phyloP scores from a whole-genome alignment of 2,329 filamentous ascomycete species.

The Penicillium sp. region DNA sequence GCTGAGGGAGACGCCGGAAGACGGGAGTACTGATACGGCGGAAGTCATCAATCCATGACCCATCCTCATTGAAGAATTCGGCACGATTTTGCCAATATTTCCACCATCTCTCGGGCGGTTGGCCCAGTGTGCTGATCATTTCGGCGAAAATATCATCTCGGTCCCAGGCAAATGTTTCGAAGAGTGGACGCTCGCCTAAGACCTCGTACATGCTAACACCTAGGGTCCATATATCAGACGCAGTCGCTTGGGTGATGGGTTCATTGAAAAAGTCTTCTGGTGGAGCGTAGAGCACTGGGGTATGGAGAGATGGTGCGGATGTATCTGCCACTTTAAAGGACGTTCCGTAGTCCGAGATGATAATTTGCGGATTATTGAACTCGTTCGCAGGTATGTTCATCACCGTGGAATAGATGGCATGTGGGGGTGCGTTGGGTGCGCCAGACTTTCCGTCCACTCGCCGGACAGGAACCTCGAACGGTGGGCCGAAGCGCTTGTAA shows the following conservation, averaged over 20 bases:
- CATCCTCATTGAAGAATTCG: slow-evolving; percentile 24
- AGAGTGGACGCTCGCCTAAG: slow-evolving; percentile 23
- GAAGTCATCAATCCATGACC: slow-evolving; percentile 21
- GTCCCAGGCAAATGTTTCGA: slow-evolving; percentile 25
- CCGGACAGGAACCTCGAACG: slow-evolving; percentile 15
- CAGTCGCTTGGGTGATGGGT: slow-evolving; percentile 12
- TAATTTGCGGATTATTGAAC: slow-evolving; percentile 19
- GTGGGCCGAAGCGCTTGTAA: slow-evolving; percentile 22
- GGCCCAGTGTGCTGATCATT: slow-evolving; percentile 25
- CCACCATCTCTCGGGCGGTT: slow-evolving; percentile 20
- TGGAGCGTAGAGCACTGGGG: slow-evolving; percentile 21
- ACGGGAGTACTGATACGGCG: slow-evolving; percentile 17
- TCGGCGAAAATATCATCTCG: slow-evolving; percentile 23
- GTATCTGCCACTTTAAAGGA: slow-evolving; percentile 23
- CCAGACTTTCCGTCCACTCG: slow-evolving; percentile 23
- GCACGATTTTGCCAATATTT: slow-evolving; percentile 17
- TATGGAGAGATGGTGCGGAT: slow-evolving; percentile 21
- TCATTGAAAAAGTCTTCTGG: slow-evolving; percentile 20
- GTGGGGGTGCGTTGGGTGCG: slow-evolving; percentile 20
- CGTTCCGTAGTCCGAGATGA: slow-evolving; percentile 28
- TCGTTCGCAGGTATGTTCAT: slow-evolving; percentile 23
- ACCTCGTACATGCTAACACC: slow-evolving; percentile 22
- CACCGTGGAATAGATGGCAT: slow-evolving; percentile 21
- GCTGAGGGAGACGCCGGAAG: slow-evolving; percentile 15
- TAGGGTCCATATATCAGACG: slow-evolving; percentile 26